Evolutionary conservation across 768 basidiomycete species (phyloP), one percentile per base, ranked within the genome.

Genomic region (Boletus speciosus): DNA sequence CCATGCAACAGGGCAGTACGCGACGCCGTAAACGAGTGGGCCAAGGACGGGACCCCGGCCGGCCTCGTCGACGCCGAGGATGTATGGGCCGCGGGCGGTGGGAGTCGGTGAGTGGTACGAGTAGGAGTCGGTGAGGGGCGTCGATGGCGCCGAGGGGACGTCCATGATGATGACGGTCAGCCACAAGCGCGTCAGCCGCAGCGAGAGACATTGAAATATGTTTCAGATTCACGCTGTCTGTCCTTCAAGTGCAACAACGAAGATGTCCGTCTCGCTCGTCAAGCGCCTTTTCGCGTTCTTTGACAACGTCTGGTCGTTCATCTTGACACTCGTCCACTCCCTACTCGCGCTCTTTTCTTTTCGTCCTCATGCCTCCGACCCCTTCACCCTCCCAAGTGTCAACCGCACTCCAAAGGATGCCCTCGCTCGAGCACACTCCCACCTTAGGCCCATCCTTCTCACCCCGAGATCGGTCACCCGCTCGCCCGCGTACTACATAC

Each of bases 41-140:
- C 95, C 96, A 0, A 99, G 76, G 2, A 96, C 96, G 21, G 96
- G 97, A 0, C 97, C 97, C 51, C 97, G 79, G 0, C 97, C 97
- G 0, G 97, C 97, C 69, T 99, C 97, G 70, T 99, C 97, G n/a
- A 99, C 94, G 23, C 97, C 97, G 47, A 99, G 86, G 46, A 98
- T 91, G 74, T 95, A 97, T 0, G 89, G 88, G 0, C 91, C 91
- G 1, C 70, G 52, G 1, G 83, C 79, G 0, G 85, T 86, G 2
- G 91, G 90, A 0, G 68, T 79, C 2, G 83, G 78, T 0, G 89
- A 88, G 66, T 91, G 88, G 65, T 89, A 84, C 0, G 89, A 86
- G 65, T 93, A 93, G 0, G 91, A 90, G 10, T 80, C 76, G 6
- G 74, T 77, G 32, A 91, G 76, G 0, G 87, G 81, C 0, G 68